phyloP scores from a whole-genome alignment of 139 green algal species.

The Coccomyxa sp. region DNA sequence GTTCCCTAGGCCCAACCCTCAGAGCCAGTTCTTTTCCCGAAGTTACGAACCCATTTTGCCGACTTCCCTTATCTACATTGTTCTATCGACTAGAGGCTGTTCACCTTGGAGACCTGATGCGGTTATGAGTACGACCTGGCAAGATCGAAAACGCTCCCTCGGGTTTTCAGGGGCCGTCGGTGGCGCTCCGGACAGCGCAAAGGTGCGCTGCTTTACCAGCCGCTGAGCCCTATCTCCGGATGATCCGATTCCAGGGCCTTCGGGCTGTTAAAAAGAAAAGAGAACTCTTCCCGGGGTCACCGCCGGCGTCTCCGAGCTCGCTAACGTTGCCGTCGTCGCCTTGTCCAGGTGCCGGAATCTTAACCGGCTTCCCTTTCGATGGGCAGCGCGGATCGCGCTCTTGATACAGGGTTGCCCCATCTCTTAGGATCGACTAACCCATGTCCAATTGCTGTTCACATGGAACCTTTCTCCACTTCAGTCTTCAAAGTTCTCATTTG shows the following conservation, averaged over 20 bases:
- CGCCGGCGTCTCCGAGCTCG: constrained; percentile 35
- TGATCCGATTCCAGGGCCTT: constrained; percentile 85
- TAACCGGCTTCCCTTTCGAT: constrained; percentile 92
- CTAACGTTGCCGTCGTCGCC: constrained; percentile 15
- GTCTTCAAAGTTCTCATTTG: constrained; percentile 93
- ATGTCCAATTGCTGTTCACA: constrained; percentile 96
- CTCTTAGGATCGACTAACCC: constrained; percentile 92
- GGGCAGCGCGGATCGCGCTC: constrained; percentile 61
- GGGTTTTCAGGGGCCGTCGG: constrained; percentile 87
- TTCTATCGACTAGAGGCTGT: constrained; percentile 94
- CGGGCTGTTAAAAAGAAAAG: constrained; percentile 93
- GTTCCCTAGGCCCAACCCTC: constrained; percentile 79
- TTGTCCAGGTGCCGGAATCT: constrained; percentile 89
- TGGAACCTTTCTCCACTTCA: constrained; percentile 91
- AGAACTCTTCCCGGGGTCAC: constrained; percentile 86
- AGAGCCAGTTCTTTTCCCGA: constrained; percentile 96
- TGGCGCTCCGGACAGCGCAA: constrained; percentile 79
- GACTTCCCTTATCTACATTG: constrained; percentile 96
- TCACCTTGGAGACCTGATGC: constrained; percentile 97
- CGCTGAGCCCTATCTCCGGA: constrained; percentile 81
- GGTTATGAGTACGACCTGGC: constrained; percentile 90
- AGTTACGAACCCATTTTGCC: constrained; percentile 95
- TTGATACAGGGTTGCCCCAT: constrained; percentile 87
- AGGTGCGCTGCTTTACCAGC: constrained; percentile 83
- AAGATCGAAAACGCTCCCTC: constrained; percentile 70